Base-by-base conservation (phyloP, 176 grass and related monocot species). In the Raddia distichophylla region DNA sequence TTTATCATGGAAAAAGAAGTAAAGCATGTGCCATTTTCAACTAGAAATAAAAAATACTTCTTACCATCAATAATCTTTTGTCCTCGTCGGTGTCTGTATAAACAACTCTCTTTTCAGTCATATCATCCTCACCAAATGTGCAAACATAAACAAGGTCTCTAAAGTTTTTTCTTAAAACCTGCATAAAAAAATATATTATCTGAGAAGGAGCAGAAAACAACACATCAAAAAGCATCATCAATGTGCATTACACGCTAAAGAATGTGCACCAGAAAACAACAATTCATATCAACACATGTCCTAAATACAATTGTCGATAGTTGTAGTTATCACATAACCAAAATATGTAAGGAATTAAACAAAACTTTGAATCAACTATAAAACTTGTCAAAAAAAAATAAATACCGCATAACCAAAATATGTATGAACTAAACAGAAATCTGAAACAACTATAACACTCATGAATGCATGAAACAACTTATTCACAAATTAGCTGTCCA, bases 111-210 rank as follows among this genome's bases (percentile, higher is more conserved):
- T 83, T 92, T 73, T 92, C 75, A 84, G 69, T 85, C 53, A 73
- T 78, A 48, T 64, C 55, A 80, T 89, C 75, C 37, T 92, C 85
- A 64, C 77, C 74, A 85, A 80, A 84, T 84, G 85, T 76, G 87
- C 83, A 85, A 11, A 94, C 50, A 78, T 89, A 97, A 61, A 94
- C 60, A 82, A 97, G 89, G 51, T 92, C 92, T 20, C 58, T 85
- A 79, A 97, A 94, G 71, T 91, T 79, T 67, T 89, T 97, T 54
- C 86, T 94, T 64, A 97, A 69, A 75, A 97, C 85, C 94, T 97
- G 86, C 60, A 82, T 7, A 45, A 60, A 18, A 34, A 82, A 85
- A 67, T 50, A 79, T 66, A 13, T 45, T 40, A 50, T 73, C 71
- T 82, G 83, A 89, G 63, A 64, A 83, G 53, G 80, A 74, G 32